These are phyloP conservation scores for Trichoderma asperellum DNA, from an alignment of 2,329 filamentous ascomycete species.

Conservation along the genomic window DNA sequence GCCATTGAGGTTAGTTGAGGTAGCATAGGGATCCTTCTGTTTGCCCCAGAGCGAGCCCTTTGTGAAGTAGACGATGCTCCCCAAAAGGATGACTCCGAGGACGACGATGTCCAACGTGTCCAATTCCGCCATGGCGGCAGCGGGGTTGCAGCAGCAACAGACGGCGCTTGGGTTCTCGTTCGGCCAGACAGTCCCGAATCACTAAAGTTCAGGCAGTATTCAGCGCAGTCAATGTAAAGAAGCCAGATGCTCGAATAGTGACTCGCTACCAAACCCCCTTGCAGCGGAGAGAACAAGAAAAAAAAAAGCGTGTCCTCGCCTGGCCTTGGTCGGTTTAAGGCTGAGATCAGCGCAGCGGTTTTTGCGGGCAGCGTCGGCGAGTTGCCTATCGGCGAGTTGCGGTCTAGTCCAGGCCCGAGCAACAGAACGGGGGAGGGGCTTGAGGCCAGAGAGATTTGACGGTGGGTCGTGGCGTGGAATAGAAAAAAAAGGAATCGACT, in stretches of 20 bases:
- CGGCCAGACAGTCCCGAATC: neutral
- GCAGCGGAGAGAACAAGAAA: neutral
- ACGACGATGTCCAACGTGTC: conserved; percentile 95
- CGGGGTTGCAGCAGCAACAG: conserved; percentile 36
- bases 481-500: conserved; percentile 1
- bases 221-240: neutral
- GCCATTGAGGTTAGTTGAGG: conserved; percentile 66
- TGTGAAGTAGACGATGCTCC: conserved; percentile 93
- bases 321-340: conserved; percentile 18
- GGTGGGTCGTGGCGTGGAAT: conserved; percentile 18
- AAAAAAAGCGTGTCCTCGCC: neutral
- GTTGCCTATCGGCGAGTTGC: neutral
- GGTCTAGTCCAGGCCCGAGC: conserved; percentile 9
- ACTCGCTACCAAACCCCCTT: conserved; percentile 2
- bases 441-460: conserved; percentile 6
- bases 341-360: conserved; percentile 4
- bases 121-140: conserved; percentile 81
- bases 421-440: conserved; percentile 1
- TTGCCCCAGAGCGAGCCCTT: conserved; percentile 95
- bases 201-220: neutral
- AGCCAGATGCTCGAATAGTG: conserved; percentile 1
- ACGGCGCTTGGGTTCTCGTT: neutral
- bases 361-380: neutral
- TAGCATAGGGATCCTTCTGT: conserved; percentile 84
- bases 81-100: conserved; percentile 80